Evolutionary conservation across 108 stramenopile species (phyloP).

Genomic region (Ochromonas danica): DNA sequence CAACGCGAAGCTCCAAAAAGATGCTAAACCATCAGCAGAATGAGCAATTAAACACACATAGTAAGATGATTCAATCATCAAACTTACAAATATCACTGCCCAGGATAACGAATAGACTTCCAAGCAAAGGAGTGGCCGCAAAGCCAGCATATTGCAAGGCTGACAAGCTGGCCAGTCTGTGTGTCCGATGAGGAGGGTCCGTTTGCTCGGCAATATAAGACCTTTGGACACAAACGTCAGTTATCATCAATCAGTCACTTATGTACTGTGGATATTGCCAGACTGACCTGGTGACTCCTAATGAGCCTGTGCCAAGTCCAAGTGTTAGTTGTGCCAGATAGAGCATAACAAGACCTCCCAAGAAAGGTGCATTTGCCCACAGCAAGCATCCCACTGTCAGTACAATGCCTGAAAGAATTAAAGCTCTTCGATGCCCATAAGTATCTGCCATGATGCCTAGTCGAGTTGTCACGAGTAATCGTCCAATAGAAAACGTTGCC

Average conservation of each 20-base stretch:
- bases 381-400: conserved; percentile 70
- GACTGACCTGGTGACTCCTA: conserved; percentile 91
- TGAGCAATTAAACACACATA: too few relatives aligned
- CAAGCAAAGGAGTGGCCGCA: conserved; percentile 82
- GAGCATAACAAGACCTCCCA: conserved; percentile 38
- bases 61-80: too few relatives aligned
- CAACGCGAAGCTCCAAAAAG: background rate
- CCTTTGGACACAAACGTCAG: too few relatives aligned
- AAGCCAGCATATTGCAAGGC: conserved; percentile 94
- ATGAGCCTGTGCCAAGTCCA: conserved; percentile 83
- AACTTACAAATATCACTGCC: too few relatives aligned
- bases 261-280: too few relatives aligned
- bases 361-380: conserved; percentile 57
- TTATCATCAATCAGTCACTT: too few relatives aligned
- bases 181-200: conserved; percentile 74
- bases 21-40: background rate
- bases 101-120: conserved; percentile 65
- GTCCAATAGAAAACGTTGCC: conserved; percentile 80
- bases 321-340: conserved; percentile 72
- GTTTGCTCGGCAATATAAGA: conserved; percentile 91
- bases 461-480: conserved; percentile 74
- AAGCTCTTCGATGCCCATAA: conserved; percentile 72
- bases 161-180: conserved; percentile 78
- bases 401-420: conserved; percentile 61
- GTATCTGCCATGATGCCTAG: conserved; percentile 68